Evolutionary conservation across 768 basidiomycete genomes (phyloP).

Genomic region (Lenzites betulinus): DNA sequence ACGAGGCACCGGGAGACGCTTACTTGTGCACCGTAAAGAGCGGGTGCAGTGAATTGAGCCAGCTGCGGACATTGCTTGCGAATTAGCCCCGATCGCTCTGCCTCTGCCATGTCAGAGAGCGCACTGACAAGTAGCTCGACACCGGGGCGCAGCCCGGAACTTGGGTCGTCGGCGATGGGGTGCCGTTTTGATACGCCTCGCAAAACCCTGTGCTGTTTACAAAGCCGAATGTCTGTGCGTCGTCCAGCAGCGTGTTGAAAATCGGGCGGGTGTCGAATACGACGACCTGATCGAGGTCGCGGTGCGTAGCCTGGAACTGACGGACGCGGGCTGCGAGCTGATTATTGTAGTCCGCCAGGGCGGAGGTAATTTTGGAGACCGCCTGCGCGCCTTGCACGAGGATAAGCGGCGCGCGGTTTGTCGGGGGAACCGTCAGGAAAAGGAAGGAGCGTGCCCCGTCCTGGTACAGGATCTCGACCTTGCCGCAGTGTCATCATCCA

Average conservation of each 20-base stretch:
- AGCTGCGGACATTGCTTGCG: constrained; percentile 38
- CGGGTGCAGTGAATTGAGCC: constrained; percentile 63
- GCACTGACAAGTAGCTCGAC: constrained; percentile 62
- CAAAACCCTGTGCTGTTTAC: constrained; percentile 62
- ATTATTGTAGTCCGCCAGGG: constrained; percentile 52
- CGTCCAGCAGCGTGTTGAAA: constrained; percentile 59
- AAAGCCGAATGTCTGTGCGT: constrained; percentile 54
- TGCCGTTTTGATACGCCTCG: constrained; percentile 60
- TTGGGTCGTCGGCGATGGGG: constrained; percentile 53
- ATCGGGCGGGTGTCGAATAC: constrained; percentile 59
- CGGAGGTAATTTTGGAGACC: constrained; percentile 33
- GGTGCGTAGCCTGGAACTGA: constrained; percentile 44
- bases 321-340: constrained; percentile 42
- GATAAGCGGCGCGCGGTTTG: constrained; percentile 42
- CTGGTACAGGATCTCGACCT: constrained; percentile 51
- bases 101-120: background rate
- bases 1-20: constrained; percentile 27
- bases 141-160: constrained; percentile 60
- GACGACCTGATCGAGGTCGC: constrained; percentile 45
- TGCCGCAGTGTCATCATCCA: background rate
- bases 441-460: constrained; percentile 43
- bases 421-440: constrained; percentile 42
- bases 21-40: constrained; percentile 65
- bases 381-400: constrained; percentile 38
- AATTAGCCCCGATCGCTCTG: background rate